These are phyloP conservation scores for Albugo laibachii DNA, from an alignment of 352 stramenopile species.

Conservation along the genomic window DNA sequence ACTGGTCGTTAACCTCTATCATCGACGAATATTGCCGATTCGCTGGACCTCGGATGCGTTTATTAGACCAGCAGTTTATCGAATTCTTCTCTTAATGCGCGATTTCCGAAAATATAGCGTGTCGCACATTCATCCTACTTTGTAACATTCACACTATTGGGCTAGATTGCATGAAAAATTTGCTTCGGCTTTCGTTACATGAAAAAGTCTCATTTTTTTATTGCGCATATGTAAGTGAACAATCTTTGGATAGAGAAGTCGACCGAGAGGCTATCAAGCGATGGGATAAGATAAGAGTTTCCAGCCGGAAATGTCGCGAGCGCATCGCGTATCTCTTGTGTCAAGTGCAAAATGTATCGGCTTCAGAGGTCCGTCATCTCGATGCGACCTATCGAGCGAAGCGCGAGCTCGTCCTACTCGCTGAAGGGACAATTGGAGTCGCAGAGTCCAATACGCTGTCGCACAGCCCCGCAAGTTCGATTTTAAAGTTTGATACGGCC, in stretches of 20 bases:
- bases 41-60: conserved; percentile 56
- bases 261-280: conserved; percentile 25
- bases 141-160: too few relatives aligned
- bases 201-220: conserved; percentile 63
- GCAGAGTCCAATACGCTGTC: conserved; percentile 4
- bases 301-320: conserved; percentile 35
- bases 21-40: conserved; percentile 80
- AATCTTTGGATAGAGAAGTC: conserved; percentile 20
- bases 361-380: conserved; percentile 27
- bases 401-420: conserved; percentile 37
- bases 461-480: conserved; percentile 1
- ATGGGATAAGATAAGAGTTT: conserved; percentile 39
- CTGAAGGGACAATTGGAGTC: conserved; percentile 22
- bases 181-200: conserved; percentile 21
- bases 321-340: conserved; percentile 35
- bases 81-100: conserved; percentile 46
- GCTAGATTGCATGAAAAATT: neutral
- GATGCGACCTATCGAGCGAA: conserved; percentile 57
- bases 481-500: conserved; percentile 32
- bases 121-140: too few relatives aligned
- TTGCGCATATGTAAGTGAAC: conserved; percentile 44
- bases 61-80: conserved; percentile 80
- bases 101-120: too few relatives aligned
- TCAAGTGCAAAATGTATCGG: conserved; percentile 46
- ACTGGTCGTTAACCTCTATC: conserved; percentile 74